A percentile compares a stretch with the other conserved stretches of the same genome.
These are phyloP conservation scores for Fraxinus nigra DNA, from an alignment of 305 asterid genomes.

Conservation along the genomic window DNA sequence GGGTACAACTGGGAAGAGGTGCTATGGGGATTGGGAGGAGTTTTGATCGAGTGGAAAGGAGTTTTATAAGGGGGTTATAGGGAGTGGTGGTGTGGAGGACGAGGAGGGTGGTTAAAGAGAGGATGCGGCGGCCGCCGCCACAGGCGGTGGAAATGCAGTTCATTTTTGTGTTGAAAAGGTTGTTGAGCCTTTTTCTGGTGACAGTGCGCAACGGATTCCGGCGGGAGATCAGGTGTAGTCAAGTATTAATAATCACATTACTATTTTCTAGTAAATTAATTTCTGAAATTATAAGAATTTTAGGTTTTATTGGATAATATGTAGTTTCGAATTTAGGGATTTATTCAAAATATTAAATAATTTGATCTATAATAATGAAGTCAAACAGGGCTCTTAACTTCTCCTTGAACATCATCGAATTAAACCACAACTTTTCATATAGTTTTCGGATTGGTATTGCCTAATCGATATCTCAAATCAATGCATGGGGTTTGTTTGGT, in stretches of 20 bases:
- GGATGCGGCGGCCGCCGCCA: constrained; percentile 43
- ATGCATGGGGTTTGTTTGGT: no score
- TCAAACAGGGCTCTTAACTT: no score
- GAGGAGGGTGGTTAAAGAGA: constrained; percentile 25
- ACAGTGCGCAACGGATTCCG: background rate
- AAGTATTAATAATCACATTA: background rate
- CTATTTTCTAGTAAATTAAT: background rate
- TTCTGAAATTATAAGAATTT: background rate
- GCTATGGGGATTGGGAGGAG: constrained; percentile 38
- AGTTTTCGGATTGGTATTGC: no score
- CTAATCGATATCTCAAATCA: no score
- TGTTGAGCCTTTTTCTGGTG: background rate
- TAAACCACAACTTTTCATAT: no score
- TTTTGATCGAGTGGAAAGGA: constrained; percentile 30
- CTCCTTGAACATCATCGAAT: no score
- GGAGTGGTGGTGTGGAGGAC: constrained; percentile 22
- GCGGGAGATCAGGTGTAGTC: background rate
- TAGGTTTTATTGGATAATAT: background rate
- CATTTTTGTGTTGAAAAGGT: constrained; percentile 27
- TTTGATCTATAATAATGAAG: no score
- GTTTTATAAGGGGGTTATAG: constrained; percentile 16
- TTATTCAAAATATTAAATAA: no score
- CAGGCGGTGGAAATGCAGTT: constrained; percentile 23
- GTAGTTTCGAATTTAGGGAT: no score
- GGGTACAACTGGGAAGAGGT: constrained; percentile 23